Evolutionary conservation across 805 yeast genomes (phyloP), one percentile per base, ranked within the genome.

Genomic region (Wickerhamiella nectarea): DNA sequence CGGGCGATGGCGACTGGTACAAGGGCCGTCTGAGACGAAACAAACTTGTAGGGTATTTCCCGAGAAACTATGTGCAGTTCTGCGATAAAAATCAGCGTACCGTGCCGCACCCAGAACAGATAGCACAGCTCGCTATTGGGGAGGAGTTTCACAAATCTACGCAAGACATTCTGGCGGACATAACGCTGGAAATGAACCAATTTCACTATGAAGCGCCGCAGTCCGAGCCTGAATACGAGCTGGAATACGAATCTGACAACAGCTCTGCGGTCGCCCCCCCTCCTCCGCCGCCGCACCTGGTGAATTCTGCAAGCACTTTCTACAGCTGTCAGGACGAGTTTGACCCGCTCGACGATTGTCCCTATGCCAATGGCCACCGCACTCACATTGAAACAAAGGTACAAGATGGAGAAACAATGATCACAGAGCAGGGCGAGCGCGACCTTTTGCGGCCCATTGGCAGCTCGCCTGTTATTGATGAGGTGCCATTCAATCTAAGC

Each of bases 1-100:
- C 75, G 9, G 83, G 89, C 3, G 94, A 91, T 56, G 95, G 94
- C 15, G 78, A 78, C 54, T 85, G 94, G 93, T 86, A 89, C 80
- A 82, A 76, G 54, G 98, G 98, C 1, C 68, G 71, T 48, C 70
- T 89, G 45, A 65, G 76, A 50, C 70, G 97, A 56, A 86, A 84
- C 62, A 82, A 77, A 48, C 75, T 83, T 52, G 74, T 76, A 31
- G 98, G 98, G 0, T 68, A 75, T 38, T 91, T 91, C 56, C 97
- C 98, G 1, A 71, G 79, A 33, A 89, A 87, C 54, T 87, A 79
- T 57, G 96, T 86, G 5, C 76, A 74, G 46, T 56, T 76, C 15
- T 70, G 52, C 60, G 65, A 60, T 37, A 41, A 43, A 5, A 35
- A 50, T 25, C 57, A 54, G 44, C 46, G 14, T 7, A 44, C 40